Evolutionary conservation across 768 basidiomycete genomes (phyloP), one percentile per base, ranked within the genome.

Genomic region (Russula griseocarnosa): DNA sequence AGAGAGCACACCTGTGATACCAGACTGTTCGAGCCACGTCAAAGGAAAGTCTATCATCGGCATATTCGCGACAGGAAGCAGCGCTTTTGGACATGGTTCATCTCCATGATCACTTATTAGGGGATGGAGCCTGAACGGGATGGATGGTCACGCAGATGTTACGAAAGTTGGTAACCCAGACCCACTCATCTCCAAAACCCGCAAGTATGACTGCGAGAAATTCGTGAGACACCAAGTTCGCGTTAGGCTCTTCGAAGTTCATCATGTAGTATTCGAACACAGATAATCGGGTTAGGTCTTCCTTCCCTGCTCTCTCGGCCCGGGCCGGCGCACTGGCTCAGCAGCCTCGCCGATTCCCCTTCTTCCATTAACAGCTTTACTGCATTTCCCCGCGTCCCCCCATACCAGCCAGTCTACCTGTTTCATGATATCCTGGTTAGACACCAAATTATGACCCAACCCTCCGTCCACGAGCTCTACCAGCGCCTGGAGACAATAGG

Each of bases 141-240:
- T 30, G 30, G 32, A 63, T 34, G 49, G 54, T 38, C 47, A 57
- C 46, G 18, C 38, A 62, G 49, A 38, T 30, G 34, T n/a, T 13
- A 28, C 26, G 46, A n/a, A 38, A 18, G 4, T 55, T 22, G n/a
- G 53, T 8, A 26, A 32, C 24, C 10, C 4, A 32, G 40, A 72
- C 86, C 74, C 75, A 91, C 94, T 88, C 87, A 70, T 90, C 87
- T n/a, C 95, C 95, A 76, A 93, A 93, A 38, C 95, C 95, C 32
- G 92, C 90, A 14, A 97, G 80, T 30, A 97, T 78, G 22, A 98
- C 85, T 0, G 91, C 95, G 57, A 90, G 83, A 73, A 97, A 97
- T 73, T 97, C 95, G 34, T 81, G 82, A 38, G 81, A 80, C 26
- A 83, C 78, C 30, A 79, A 77, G 53, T 81, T 82, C 28, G 74